Base-by-base conservation (phyloP, 345 rosid species). In the Balakata baccata region DNA sequence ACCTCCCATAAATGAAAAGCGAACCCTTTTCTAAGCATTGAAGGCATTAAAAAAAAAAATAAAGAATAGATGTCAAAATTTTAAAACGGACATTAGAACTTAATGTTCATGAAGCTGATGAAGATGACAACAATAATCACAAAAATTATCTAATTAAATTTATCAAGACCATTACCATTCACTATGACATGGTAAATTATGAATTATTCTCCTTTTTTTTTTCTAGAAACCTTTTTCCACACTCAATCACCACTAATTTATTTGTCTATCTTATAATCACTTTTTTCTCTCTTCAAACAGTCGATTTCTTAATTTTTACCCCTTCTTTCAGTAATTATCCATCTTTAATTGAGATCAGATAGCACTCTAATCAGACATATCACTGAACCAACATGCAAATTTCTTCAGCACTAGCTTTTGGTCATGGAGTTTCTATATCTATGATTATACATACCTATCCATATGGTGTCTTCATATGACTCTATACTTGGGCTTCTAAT, bases 1-100 rank as follows among this genome's bases (percentile, higher is more conserved):
- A 64, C 92, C 91, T 49, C 99, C 99, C 96, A 95, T 89, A 81
- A 90, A 89, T 3, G 99, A 95, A 79, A 92, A 92, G 61, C 94
- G 88, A 9, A 97, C 98, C 83, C 98, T 88, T 77, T 82, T 85
- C 98, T 95, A 86, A 43, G 80, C 38, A 77, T 45, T 67, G 16
- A 34, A 63, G 68, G 49, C 41, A 78, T 18, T 59, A 64, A 49
- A 70, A 17, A 66, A 76, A 46, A 3, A 41, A 41, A 3, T 3
- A 41, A 41, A 6, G 46, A 51, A n/a, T 20, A 22, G 18, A 58
- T 57, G n/a, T 68, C 64, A 75, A 63, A 68, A 46, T 12, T 43
- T 45, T 50, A 39, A 10, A 5, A 52, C 12, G 6, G 37, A 7
- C 39, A 66, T 37, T 6, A 34, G 37, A 43, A 64, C 23, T 25